These are phyloP conservation scores for Umbelopsis sp. DNA, from an alignment of 371 early-diverging fungal genomes.

Conservation along the genomic window DNA sequence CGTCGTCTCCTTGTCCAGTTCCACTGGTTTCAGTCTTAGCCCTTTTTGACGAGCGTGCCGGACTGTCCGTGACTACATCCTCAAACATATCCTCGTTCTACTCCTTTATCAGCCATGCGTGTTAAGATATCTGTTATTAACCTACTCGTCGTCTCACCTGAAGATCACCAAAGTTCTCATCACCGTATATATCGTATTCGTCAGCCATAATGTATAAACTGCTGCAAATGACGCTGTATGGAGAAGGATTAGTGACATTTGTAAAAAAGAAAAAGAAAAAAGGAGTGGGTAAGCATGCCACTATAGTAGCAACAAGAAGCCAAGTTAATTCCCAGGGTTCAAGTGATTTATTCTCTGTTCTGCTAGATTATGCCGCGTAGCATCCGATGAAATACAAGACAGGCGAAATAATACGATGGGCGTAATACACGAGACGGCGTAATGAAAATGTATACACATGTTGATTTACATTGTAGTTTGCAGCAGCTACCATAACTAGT, in stretches of 20 bases:
- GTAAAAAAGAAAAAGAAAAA: no score
- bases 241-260: no score
- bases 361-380: background rate
- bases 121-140: background rate
- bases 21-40: conserved; percentile 24
- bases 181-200: conserved; percentile 54
- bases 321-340: no score
- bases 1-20: conserved; percentile 28
- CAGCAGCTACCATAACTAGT: background rate
- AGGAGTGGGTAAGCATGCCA: no score
- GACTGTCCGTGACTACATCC: conserved; percentile 44
- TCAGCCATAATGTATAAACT: conserved; percentile 27
- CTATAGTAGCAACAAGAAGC: no score
- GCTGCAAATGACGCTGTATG: background rate
- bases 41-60: conserved; percentile 36
- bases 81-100: conserved; percentile 44
- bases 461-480: background rate
- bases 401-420: background rate
- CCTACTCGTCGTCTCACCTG: conserved; percentile 27
- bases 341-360: conserved; percentile 4
- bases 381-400: background rate
- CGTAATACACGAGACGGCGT: conserved; percentile 1
- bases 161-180: conserved; percentile 40
- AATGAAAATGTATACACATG: background rate
- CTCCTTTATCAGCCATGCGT: conserved; percentile 6